Conservation (phyloP, 2,329 filamentous ascomycete species). For the Diplocarpon mali region DNA sequence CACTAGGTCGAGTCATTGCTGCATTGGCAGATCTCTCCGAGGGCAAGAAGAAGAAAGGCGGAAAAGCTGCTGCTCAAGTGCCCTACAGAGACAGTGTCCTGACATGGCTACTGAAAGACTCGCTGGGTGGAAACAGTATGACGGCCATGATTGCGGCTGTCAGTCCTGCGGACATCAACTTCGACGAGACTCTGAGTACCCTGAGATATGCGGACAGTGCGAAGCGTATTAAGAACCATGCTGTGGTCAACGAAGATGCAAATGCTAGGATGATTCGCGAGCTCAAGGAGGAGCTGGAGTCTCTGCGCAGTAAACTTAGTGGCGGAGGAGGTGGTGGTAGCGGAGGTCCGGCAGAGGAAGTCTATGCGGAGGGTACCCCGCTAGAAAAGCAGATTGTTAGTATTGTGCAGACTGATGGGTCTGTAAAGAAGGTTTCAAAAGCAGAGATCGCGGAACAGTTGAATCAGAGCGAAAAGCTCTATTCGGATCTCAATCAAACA, state of each 20-base stretch:
- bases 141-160: constrained; percentile 99
- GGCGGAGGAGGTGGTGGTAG: constrained; percentile 40
- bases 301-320: constrained; percentile 77
- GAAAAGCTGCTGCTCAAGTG: constrained; percentile 59
- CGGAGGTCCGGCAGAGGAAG: constrained; percentile 54
- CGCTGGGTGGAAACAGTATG: constrained; percentile 95
- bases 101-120: constrained; percentile 96
- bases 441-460: constrained; percentile 96
- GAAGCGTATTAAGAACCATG: constrained; percentile 99
- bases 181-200: constrained; percentile 93
- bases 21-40: constrained; percentile 84
- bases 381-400: constrained; percentile 94
- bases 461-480: constrained; percentile 90
- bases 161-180: constrained; percentile 97
- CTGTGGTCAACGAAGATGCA: constrained; percentile 96
- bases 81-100: constrained; percentile 95
- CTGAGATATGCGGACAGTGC: constrained; percentile 94
- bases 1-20: constrained; percentile 92
- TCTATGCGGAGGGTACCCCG: constrained; percentile 87
- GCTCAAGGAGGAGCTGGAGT: constrained; percentile 83
- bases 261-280: constrained; percentile 98
- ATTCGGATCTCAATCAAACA: constrained; percentile 92
- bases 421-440: constrained; percentile 90
- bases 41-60: constrained; percentile 69
- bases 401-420: constrained; percentile 76